Evolutionary conservation across 768 basidiomycete species (phyloP), one percentile per base, ranked within the genome.

Genomic region (Phaffia tasmanica): DNA sequence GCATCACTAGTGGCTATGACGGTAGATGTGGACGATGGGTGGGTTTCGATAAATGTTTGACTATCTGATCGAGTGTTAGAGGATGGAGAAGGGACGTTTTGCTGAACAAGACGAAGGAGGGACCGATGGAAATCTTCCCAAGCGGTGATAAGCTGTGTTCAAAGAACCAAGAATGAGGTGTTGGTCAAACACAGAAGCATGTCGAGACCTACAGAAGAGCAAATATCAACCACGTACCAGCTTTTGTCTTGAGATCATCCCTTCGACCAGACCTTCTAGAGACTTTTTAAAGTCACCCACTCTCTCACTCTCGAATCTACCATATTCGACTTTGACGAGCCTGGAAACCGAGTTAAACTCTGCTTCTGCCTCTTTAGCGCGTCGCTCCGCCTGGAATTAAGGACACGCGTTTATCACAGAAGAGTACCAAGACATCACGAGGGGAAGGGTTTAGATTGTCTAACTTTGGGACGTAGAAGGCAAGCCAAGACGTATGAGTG

Each of bases 261-360:
- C 88, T 53, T 91, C 87, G 63, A 97, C 78, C 76, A 90, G 92
- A 3, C 81, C 81, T 75, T 89, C 87, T 70, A 99, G 75, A 2
- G 86, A 81, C 54, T 82, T 80, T 76, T 92, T 93, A 77, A 98
- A 95, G 74, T 98, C 94, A 57, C 89, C 87, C 29, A 98, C 82
- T 53, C 93, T 83, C 77, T 95, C 94, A 73, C 85, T 83, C 77
- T 99, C 94, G 73, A 98, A 97, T 53, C 94, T 80, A 5, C 84
- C 84, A 70, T 92, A 83, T 77, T 99, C 95, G 4, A 83, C 78
- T 77, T 98, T 98, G 71, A 91, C 85, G 23, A 95, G 79, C 70
- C 86, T 86, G 23, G 90, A 89, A 16, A 86, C 86, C 25, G 87
- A 83, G 54, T 97, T 93, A 73, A 87, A 99, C 70, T 95, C 94